phyloP scores from a whole-genome alignment of 2,329 filamentous ascomycete genomes.

The Zasmidium cellare region DNA sequence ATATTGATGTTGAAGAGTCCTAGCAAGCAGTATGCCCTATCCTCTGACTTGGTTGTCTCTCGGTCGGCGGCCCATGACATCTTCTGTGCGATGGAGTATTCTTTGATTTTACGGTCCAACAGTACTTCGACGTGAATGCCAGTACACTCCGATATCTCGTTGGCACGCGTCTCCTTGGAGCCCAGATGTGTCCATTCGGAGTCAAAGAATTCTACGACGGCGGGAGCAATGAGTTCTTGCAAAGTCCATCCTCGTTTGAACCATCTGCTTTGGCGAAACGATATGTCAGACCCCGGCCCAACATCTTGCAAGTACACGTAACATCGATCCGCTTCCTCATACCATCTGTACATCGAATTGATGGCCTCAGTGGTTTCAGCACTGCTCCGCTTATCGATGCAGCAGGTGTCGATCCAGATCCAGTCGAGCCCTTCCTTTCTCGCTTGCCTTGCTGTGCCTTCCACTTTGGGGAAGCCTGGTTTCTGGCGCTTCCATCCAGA shows the following conservation, averaged over 20 bases:
- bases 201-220: slow-evolving; percentile 5
- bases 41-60: slow-evolving; percentile 32
- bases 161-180: neutral
- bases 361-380: slow-evolving; percentile 16
- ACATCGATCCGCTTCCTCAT: slow-evolving; percentile 5
- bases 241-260: slow-evolving; percentile 3
- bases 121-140: too few species aligned
- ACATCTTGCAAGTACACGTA: slow-evolving; percentile 19
- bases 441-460: slow-evolving; percentile 23
- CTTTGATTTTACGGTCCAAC: too few species aligned
- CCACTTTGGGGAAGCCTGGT: slow-evolving; percentile 30
- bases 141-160: too few species aligned
- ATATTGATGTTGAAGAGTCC: slow-evolving; percentile 48
- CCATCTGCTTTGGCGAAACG: slow-evolving; percentile 19
- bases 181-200: slow-evolving; percentile 3
- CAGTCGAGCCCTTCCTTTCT: slow-evolving; percentile 17
- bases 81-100: slow-evolving; percentile 8
- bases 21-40: slow-evolving; percentile 46
- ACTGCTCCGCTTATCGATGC: slow-evolving; percentile 20
- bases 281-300: slow-evolving; percentile 11
- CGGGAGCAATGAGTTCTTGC: slow-evolving; percentile 14
- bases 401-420: slow-evolving; percentile 26
- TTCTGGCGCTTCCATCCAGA: neutral
- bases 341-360: slow-evolving; percentile 15
- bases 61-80: slow-evolving; percentile 18